Base-by-base conservation (phyloP, 768 basidiomycete genomes). In the Pleurotus tuoliensis region DNA sequence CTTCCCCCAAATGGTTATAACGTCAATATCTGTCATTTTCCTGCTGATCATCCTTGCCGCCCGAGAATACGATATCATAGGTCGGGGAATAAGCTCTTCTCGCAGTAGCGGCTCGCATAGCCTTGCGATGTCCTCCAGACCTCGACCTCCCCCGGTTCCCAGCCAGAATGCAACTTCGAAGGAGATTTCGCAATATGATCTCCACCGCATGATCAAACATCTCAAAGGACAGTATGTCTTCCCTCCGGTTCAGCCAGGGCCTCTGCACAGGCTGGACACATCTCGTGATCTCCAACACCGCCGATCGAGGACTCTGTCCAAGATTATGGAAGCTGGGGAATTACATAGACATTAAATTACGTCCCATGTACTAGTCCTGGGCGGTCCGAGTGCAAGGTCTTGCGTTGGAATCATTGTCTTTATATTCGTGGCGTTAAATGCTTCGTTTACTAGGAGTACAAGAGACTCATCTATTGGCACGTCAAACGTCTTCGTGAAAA, bases 1-100 rank as follows among this genome's bases (percentile, higher is more conserved):
- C 64, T 83, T 84, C 63, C 81, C 82, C 4, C 82, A 84, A 63
- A 82, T 84, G 78, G 68, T 81, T 22, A 65, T 79, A 25, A 65
- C 71, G n/a, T 71, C 72, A 6, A 63, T 73, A 1, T 77, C 75
- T 8, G 69, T 71, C 13, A 66, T 80, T 25, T 53, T 65, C n/a
- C 67, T 83, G 1, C 67, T 82, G 24, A 65, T 77, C 30, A 71
- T 74, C 12, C 57, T 80, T 20, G 71, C 74, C 12, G 67, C 71
- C n/a, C 74, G 73, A 34, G 81, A 82, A 64, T 56, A 73, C 37
- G 71, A 74, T 51, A 45, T 38, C 43, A 58, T 64, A 41, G 18
- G 51, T 9, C 51, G 39, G 18, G 59, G 60, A 39, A 34, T 9
- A 3, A 27, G 60, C 7, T 51, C 57, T 7, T 43, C 38, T 30